Conservation (phyloP, 495 filamentous ascomycete genomes). For the Lasiosphaeria ovina region DNA sequence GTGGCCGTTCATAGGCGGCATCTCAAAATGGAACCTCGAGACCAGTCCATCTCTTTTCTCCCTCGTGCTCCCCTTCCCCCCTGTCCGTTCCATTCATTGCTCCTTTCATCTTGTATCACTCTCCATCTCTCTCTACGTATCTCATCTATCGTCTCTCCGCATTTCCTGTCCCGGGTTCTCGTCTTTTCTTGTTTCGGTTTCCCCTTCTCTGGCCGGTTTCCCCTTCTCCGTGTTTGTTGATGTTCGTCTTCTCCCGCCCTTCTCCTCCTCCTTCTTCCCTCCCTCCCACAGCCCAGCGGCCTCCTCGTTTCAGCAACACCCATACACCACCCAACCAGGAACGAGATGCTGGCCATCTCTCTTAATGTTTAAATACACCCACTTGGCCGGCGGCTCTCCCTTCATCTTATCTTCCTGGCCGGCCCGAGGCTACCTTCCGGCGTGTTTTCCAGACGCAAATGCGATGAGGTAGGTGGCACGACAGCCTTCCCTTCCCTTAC, state of each 20-base stretch:
- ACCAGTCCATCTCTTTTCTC: conserved; percentile 3
- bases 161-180: conserved; percentile 17
- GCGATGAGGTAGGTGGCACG: not conserved
- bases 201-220: not conserved
- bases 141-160: conserved; percentile 13
- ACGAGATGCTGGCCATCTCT: conserved; percentile 42
- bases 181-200: conserved; percentile 20
- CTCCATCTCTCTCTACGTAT: conserved; percentile 21
- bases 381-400: conserved; percentile 33
- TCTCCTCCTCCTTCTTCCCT: conserved; percentile 15
- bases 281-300: conserved; percentile 17
- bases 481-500: not conserved
- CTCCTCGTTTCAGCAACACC: conserved; percentile 3
- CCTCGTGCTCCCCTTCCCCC: conserved; percentile 11
- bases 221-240: conserved; percentile 5
- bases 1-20: too few species aligned
- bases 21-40: too few species aligned
- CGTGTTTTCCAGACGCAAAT: not conserved
- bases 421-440: conserved; percentile 8
- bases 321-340: conserved; percentile 7
- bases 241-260: conserved; percentile 9
- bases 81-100: conserved; percentile 14
- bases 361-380: conserved; percentile 31
- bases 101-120: conserved; percentile 4
- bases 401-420: conserved; percentile 17